A percentile compares a stretch with the other conserved stretches of the same genome.
Conservation (phyloP, 768 basidiomycete species). For the Tricholoma bakamatsutake region DNA sequence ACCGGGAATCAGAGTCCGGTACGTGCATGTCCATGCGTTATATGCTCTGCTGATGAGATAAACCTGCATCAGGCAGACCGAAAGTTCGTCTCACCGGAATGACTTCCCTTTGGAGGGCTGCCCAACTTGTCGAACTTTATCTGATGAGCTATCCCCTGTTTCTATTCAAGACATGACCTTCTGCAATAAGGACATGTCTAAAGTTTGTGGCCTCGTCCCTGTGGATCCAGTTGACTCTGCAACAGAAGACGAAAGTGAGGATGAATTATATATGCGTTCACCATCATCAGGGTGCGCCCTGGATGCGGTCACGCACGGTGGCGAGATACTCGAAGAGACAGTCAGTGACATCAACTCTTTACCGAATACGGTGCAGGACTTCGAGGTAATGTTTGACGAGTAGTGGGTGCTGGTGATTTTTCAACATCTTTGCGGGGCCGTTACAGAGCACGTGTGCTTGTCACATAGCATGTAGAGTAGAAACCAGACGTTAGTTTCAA, state of each 20-base stretch:
- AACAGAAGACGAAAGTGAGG: slow-evolving; percentile 35
- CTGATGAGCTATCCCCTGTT: slow-evolving; percentile 18
- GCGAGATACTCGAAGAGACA: not conserved
- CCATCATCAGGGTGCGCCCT: not conserved
- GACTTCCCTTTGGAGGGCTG: not conserved
- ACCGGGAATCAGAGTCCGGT: not conserved
- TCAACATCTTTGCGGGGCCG: slow-evolving; percentile 27
- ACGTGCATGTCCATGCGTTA: not conserved
- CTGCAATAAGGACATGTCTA: slow-evolving; percentile 7
- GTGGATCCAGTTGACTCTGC: slow-evolving; percentile 19
- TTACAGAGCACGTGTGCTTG: not conserved
- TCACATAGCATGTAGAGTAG: not conserved
- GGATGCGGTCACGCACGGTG: not conserved
- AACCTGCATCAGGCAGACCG: not conserved
- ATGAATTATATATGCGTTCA: slow-evolving; percentile 16
- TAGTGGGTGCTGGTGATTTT: slow-evolving; percentile 32
- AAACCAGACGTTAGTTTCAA: no score
- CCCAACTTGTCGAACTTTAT: slow-evolving; percentile 10
- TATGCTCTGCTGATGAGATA: not conserved
- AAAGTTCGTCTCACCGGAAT: not conserved
- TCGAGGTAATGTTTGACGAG: slow-evolving; percentile 39
- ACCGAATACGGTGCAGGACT: slow-evolving; percentile 34
- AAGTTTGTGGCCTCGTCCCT: slow-evolving; percentile 8
- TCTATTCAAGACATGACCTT: slow-evolving; percentile 12
- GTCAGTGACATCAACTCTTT: slow-evolving; percentile 20